A percentile compares a stretch with the other conserved stretches of the same genome.
These are phyloP conservation scores for Mycogone perniciosa DNA, from an alignment of 2,329 filamentous ascomycete genomes.

Conservation along the genomic window DNA sequence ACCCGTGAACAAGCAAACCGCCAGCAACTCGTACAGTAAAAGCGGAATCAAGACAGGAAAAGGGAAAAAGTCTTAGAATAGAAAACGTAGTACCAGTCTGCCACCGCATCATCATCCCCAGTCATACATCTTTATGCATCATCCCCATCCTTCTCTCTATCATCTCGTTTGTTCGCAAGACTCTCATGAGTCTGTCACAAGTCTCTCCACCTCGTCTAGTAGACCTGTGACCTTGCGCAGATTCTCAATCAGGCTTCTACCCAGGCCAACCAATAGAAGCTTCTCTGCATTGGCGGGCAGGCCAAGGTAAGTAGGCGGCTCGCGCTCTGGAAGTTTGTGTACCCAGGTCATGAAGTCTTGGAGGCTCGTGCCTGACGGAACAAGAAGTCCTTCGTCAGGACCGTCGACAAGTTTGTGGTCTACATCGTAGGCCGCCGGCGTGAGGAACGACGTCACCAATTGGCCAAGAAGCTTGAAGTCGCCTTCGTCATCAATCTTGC, in stretches of 20 bases:
- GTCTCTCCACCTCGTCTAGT: conserved; percentile 88
- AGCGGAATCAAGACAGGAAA: background rate
- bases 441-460: conserved; percentile 74
- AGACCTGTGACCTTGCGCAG: conserved; percentile 78
- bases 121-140: background rate
- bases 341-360: conserved; percentile 90
- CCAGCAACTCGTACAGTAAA: background rate
- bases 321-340: conserved; percentile 82
- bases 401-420: conserved; percentile 82
- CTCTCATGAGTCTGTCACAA: conserved; percentile 58
- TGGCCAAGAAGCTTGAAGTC: conserved; percentile 70
- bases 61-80: background rate
- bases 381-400: conserved; percentile 55
- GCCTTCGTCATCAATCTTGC: conserved; percentile 88
- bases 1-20: too few species aligned
- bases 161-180: background rate
- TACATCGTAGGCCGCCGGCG: conserved; percentile 83
- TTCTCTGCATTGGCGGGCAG: conserved; percentile 96
- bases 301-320: conserved; percentile 91
- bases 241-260: conserved; percentile 76
- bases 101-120: background rate
- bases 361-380: conserved; percentile 75
- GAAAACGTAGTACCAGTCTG: background rate
- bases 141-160: background rate
- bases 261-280: conserved; percentile 80